Conservation (phyloP, 257 asterid genomes). For the Solanum medicagineum region DNA sequence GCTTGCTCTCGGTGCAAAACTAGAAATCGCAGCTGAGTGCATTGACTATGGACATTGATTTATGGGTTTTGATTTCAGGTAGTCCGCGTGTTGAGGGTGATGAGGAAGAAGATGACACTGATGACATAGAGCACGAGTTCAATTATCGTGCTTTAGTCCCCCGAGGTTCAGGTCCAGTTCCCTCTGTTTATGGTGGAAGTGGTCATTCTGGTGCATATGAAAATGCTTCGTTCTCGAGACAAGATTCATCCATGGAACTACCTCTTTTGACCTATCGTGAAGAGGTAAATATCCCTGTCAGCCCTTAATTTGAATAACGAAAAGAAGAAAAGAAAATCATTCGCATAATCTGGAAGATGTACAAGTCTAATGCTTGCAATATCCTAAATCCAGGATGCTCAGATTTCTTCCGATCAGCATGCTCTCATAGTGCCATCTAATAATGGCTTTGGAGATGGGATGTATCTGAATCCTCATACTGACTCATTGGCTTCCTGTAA, state of each 20-base stretch:
- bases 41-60: background rate
- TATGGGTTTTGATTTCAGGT: slow-evolving; percentile 26
- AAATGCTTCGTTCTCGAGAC: slow-evolving; percentile 15
- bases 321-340: background rate
- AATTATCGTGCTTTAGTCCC: slow-evolving; percentile 28
- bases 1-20: background rate
- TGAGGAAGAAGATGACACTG: slow-evolving; percentile 82
- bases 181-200: slow-evolving; percentile 10
- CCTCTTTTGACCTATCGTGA: slow-evolving; percentile 75
- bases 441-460: slow-evolving; percentile 20
- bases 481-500: slow-evolving; percentile 37
- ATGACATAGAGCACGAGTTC: slow-evolving; percentile 81
- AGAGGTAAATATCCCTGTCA: slow-evolving; percentile 40
- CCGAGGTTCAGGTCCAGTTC: slow-evolving; percentile 10
- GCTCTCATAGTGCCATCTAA: slow-evolving; percentile 57
- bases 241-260: slow-evolving; percentile 27
- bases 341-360: background rate
- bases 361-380: background rate
- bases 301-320: background rate
- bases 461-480: slow-evolving; percentile 23
- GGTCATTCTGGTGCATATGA: slow-evolving; percentile 29
- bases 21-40: background rate
- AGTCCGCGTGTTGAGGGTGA: slow-evolving; percentile 91
- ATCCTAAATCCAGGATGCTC: slow-evolving; percentile 26
- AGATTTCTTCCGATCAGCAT: slow-evolving; percentile 34